Evolutionary conservation across 2,329 filamentous ascomycete genomes (phyloP).

Genomic region (Aspergillus amoenus): DNA sequence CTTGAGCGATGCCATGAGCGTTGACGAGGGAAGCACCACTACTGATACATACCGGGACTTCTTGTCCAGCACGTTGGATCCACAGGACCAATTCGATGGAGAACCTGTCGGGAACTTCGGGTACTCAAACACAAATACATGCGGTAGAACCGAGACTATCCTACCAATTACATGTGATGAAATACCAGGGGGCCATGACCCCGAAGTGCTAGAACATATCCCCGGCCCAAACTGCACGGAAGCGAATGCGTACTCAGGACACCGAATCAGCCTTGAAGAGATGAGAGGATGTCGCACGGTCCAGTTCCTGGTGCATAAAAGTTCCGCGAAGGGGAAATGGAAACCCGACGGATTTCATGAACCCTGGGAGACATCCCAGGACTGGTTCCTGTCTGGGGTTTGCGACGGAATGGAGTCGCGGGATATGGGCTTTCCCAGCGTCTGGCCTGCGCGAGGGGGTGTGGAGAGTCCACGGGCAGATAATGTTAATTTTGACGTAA

Average conservation of each 20-base stretch:
- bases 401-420: not conserved
- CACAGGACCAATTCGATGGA: not conserved
- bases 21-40: not conserved
- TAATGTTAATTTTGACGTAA: not conserved
- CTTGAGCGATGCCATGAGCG: not conserved
- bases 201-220: not conserved
- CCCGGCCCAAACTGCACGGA: not conserved
- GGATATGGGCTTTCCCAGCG: not conserved
- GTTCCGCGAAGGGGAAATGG: not conserved
- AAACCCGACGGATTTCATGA: not conserved
- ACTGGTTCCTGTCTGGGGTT: not conserved
- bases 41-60: not conserved
- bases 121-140: not conserved
- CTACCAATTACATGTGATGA: not conserved
- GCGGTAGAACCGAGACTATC: not conserved
- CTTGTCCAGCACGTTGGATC: not conserved
- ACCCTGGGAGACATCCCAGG: not conserved
- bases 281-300: conserved; percentile 17
- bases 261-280: conserved; percentile 14
- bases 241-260: not conserved
- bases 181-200: not conserved
- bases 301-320: conserved; percentile 17
- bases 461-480: not conserved
- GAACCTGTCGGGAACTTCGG: not conserved
- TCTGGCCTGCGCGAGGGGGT: not conserved